These are phyloP conservation scores for Fusarium tricinctum DNA, from an alignment of 2,329 filamentous ascomycete genomes.

Conservation along the genomic window DNA sequence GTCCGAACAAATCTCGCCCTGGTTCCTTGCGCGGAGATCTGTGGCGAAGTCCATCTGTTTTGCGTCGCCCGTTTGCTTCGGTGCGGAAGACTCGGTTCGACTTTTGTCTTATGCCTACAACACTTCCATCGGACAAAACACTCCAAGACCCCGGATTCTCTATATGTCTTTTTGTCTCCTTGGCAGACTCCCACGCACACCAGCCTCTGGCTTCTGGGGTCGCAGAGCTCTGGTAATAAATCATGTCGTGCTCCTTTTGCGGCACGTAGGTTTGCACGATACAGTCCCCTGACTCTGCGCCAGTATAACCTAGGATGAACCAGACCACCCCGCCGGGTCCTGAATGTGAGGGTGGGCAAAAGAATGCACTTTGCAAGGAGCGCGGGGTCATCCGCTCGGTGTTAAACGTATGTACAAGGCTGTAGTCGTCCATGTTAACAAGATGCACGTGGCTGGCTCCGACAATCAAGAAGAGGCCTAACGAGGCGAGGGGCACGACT, in stretches of 20 bases:
- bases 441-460: constrained; percentile 72
- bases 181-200: constrained; percentile 66
- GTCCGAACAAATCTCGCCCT: constrained; percentile 50
- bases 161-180: constrained; percentile 66
- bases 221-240: constrained; percentile 65
- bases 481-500: constrained; percentile 69
- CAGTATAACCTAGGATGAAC: constrained; percentile 75
- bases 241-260: constrained; percentile 64
- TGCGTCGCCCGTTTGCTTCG: constrained; percentile 32
- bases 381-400: constrained; percentile 71
- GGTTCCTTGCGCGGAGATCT: constrained; percentile 47
- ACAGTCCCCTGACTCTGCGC: constrained; percentile 70
- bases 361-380: constrained; percentile 72
- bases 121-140: constrained; percentile 69
- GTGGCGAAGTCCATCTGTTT: constrained; percentile 49
- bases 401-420: constrained; percentile 72
- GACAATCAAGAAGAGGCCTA: constrained; percentile 73
- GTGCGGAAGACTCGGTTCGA: constrained; percentile 36
- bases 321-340: constrained; percentile 70
- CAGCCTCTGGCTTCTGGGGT: constrained; percentile 59
- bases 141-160: constrained; percentile 77
- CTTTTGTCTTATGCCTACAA: constrained; percentile 73
- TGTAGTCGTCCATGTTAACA: constrained; percentile 58
- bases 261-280: constrained; percentile 75
- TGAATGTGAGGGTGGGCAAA: constrained; percentile 61